Evolutionary conservation across 371 early-diverging fungal genomes (phyloP), one percentile per base, ranked within the genome.

Genomic region (Edhazardia aedis): DNA sequence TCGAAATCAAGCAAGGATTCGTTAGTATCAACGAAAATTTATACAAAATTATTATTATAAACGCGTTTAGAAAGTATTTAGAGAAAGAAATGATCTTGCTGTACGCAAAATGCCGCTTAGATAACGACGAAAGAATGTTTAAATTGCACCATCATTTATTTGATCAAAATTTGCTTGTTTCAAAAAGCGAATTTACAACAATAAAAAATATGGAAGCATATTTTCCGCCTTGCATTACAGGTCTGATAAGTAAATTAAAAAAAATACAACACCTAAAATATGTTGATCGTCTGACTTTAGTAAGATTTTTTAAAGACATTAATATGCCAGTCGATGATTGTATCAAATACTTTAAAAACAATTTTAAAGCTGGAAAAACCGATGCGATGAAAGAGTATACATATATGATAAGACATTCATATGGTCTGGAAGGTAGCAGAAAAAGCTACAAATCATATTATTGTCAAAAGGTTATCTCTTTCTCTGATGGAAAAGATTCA

Each of bases 371-470:
- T 37, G 77, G 81, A n/a, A 85, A 82, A 44, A 86, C 85, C 49
- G 77, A 82, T 58, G 93, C 92, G 68, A 76, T 83, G 54, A 93
- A 85, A 78, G 48, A 62, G 12, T 89, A 94, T 59, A 77, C 86
- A 0, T 98, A 98, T 74, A 84, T 84, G 60, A 80, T 95, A 52
- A 77, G 93, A 28, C 89, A 91, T 75, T 86, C 82, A 64, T 98
- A 94, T 71, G 99, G 99, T 47, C 62, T 82, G 61, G 96, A 94
- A 69, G 99, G 99, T 23, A 82, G 80, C 47, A 80, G 91, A 14
- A 78, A 78, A 9, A 79, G 88, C 63, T 95, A 91, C 70, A 72
- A 76, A 7, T 83, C 91, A 1, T 89, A 80, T 70, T 79, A 78
- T 76, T 95, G 96, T 70, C 65, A 74, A 47, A 84, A 82, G 55